These are phyloP conservation scores for Podaxis mareebaensis DNA, from an alignment of 768 basidiomycete species.

Conservation along the genomic window DNA sequence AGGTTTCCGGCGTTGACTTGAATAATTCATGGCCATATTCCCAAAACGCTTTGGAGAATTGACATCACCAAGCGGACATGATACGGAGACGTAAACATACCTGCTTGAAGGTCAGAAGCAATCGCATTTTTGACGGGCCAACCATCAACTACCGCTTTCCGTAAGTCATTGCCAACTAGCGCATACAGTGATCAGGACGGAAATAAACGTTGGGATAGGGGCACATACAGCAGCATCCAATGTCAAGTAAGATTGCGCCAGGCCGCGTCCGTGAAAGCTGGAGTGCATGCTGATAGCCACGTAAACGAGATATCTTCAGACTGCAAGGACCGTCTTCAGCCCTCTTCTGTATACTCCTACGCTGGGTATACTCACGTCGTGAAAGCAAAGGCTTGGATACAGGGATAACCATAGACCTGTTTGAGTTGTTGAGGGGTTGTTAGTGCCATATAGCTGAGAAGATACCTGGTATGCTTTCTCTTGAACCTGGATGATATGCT, in stretches of 20 bases:
- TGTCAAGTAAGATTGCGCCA: constrained; percentile 39
- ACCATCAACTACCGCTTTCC: constrained; percentile 40
- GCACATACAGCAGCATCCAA: constrained; percentile 45
- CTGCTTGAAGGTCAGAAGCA: constrained; percentile 36
- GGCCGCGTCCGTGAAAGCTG: constrained; percentile 25
- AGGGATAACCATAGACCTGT: constrained; percentile 34
- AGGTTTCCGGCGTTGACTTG: constrained; percentile 47
- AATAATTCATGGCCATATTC: constrained; percentile 63
- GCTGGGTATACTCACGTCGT: not conserved
- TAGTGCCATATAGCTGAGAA: not conserved
- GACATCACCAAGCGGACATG: not conserved
- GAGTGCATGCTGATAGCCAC: constrained; percentile 33
- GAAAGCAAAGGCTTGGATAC: constrained; percentile 24
- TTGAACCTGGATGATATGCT: constrained; percentile 41
- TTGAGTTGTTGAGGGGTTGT: constrained; percentile 27
- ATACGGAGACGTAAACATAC: constrained; percentile 18
- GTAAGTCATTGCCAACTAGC: constrained; percentile 40
- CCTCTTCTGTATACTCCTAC: not conserved
- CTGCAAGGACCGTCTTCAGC: constrained; percentile 11
- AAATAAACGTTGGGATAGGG: not conserved
- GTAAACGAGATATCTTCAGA: constrained; percentile 35
- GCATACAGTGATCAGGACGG: not conserved
- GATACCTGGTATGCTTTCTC: constrained; percentile 31
- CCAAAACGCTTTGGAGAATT: constrained; percentile 49
- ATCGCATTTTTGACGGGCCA: constrained; percentile 38